Percentiles rank a stretch among this genome's conserved stretches.
Conservation (phyloP, 106 monocot genomes). For the Dendrobium nobile region DNA sequence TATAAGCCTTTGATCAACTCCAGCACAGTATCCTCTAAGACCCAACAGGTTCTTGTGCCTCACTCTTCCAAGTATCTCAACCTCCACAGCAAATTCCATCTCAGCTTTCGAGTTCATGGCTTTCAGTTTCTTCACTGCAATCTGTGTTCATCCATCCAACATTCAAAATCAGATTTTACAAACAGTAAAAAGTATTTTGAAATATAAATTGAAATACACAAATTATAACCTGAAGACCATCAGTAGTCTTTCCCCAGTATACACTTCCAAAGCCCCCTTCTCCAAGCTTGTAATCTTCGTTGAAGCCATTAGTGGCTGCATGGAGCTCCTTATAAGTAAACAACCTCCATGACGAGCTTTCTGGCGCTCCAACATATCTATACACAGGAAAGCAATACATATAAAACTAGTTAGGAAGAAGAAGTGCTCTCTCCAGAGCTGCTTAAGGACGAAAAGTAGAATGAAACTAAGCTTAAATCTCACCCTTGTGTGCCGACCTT, state of each 20-base stretch:
- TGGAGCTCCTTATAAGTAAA: slow-evolving; percentile 37
- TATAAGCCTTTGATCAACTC: slow-evolving; percentile 32
- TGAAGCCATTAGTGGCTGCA: slow-evolving; percentile 28
- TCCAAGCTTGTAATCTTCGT: slow-evolving; percentile 34
- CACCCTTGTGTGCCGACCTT: slow-evolving; percentile 19
- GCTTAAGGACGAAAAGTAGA: background rate
- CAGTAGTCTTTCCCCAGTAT: slow-evolving; percentile 35
- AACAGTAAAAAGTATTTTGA: too few relatives aligned
- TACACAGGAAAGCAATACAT: background rate
- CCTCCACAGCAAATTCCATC: slow-evolving; percentile 55
- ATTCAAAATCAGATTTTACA: too few relatives aligned
- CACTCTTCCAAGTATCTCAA: slow-evolving; percentile 51
- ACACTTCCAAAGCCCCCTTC: slow-evolving; percentile 48
- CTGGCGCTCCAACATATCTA: background rate
- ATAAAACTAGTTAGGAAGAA: too few relatives aligned
- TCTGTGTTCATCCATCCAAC: slow-evolving; percentile 19
- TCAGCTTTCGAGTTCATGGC: slow-evolving; percentile 42
- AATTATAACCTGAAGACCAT: slow-evolving; percentile 26
- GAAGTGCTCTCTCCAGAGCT: too few relatives aligned
- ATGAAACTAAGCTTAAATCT: background rate
- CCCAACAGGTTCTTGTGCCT: slow-evolving; percentile 55
- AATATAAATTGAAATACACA: background rate
- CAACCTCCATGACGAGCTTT: slow-evolving; percentile 28
- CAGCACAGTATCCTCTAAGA: slow-evolving; percentile 44
- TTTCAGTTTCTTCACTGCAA: slow-evolving; percentile 72